Conservation (phyloP, 352 stramenopile species). For the Sclerospora graminicola region DNA sequence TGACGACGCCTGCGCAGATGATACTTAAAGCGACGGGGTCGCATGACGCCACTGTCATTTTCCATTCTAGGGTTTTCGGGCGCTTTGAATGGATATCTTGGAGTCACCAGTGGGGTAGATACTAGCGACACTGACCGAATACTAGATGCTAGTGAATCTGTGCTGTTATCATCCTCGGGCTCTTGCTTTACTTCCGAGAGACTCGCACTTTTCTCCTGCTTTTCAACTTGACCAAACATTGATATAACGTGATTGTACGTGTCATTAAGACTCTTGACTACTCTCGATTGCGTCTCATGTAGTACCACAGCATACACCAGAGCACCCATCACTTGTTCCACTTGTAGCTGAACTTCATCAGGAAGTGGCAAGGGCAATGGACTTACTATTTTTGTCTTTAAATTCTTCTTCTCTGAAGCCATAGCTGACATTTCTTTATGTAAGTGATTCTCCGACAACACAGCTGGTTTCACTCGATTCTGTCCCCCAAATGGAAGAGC, state of each 20-base stretch:
- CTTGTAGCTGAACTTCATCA: slow-evolving; percentile 5
- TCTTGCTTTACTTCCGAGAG: slow-evolving; percentile 6
- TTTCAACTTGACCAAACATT: neutral
- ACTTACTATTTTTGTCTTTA: slow-evolving; percentile 1
- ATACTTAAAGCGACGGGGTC: slow-evolving; percentile 11
- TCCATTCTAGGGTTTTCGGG: neutral
- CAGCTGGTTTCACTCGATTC: slow-evolving; percentile 5
- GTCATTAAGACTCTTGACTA: slow-evolving; percentile 5
- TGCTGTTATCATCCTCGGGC: slow-evolving; percentile 25
- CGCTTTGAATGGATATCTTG: slow-evolving; percentile 2
- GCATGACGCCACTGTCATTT: slow-evolving; percentile 3
- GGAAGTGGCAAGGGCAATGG: neutral
- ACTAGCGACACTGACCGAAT: slow-evolving; percentile 37
- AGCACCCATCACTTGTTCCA: slow-evolving; percentile 16
- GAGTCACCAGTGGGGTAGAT: slow-evolving; percentile 15
- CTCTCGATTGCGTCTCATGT: slow-evolving; percentile 2
- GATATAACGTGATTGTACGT: slow-evolving; percentile 6
- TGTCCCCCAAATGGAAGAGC: slow-evolving; percentile 4
- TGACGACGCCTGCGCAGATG: slow-evolving; percentile 36
- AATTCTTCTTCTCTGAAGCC: too few species aligned
- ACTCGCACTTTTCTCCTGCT: slow-evolving; percentile 4
- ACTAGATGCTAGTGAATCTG: slow-evolving; percentile 39
- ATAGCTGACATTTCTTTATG: too few species aligned
- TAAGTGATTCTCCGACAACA: slow-evolving; percentile 10
- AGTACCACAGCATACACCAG: slow-evolving; percentile 26